Evolutionary conservation across 2,329 filamentous ascomycete genomes (phyloP), one percentile per base, ranked within the genome.

Genomic region (Bretziella fagacearum): DNA sequence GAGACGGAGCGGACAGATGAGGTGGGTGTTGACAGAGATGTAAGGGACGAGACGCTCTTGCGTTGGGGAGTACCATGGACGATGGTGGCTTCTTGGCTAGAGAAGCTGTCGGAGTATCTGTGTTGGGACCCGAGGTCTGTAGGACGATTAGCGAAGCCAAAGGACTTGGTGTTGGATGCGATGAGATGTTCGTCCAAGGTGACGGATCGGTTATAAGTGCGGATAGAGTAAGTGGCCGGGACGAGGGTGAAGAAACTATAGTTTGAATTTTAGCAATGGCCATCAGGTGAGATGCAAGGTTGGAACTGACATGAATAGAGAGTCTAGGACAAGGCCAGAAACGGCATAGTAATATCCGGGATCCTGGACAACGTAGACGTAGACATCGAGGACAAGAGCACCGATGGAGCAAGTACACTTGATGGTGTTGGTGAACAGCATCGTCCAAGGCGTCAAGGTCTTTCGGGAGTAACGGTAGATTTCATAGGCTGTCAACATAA

Each of bases 371-470:
- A 65, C 57, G 51, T 71, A 70, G n/a, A 73, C 63, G 29, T 71
- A 63, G 22, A 72, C 58, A 49, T 75, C 70, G 22, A 76, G 60
- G 1, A 60, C 66, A 20, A 75, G 58, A 22, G 70, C 67, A 29
- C 63, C 64, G 5, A 60, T 52, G 0, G 69, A 63, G 17, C 70
- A 64, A 0, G 65, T 62, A 36, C 69, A 52, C 53, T 73, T 74
- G 54, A 74, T 52, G 48, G 68, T 57, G 50, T 72, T 67, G 15
- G 65, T 66, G 52, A 69, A 66, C 3, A 75, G 58, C 61, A 76
- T 65, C 4, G 65, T 66, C 57, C 71, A 68, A 2, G 72, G 71
- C 8, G 72, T 74, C 46, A 76, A 56, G 1, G 65, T 63, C 56
- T 74, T 69, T 25, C 64, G 60, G 41, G 64, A 61, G 49, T 63